Conservation (phyloP, 78 protist genomes). For the Blattamonas nauphoetae region DNA sequence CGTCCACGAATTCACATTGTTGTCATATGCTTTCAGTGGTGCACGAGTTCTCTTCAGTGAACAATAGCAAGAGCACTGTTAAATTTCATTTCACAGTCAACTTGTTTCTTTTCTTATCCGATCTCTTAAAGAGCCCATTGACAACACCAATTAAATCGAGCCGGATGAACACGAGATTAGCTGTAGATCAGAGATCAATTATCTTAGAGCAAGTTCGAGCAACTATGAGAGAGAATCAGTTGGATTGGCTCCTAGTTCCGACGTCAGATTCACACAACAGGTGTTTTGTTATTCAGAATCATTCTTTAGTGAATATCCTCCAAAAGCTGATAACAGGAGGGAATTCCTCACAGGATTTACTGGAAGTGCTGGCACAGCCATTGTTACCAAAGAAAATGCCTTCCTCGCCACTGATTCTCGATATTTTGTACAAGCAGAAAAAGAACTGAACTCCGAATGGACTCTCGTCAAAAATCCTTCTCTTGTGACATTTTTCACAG, state of each 20-base stretch:
- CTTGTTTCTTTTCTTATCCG: no score
- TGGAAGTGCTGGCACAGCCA: background rate
- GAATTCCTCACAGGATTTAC: background rate
- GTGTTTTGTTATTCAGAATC: no score
- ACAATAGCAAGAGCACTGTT: no score
- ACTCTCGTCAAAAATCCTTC: background rate
- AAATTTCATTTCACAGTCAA: no score
- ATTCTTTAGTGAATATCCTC: conserved; percentile 3
- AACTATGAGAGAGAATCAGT: no score
- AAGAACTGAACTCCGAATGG: conserved; percentile 1
- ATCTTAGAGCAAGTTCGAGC: no score
- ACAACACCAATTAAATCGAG: no score
- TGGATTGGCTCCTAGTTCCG: no score
- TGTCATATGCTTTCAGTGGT: conserved; percentile 50
- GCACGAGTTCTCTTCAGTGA: conserved; percentile 63
- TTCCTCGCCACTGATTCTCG: conserved; percentile 15
- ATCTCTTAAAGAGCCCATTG: no score
- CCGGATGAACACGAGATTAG: no score
- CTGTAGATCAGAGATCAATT: no score
- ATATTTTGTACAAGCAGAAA: conserved; percentile 24
- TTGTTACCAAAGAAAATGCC: conserved; percentile 13
- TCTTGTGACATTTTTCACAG: background rate
- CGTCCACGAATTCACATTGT: conserved; percentile 33
- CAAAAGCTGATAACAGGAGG: background rate
- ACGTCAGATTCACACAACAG: no score